Base-by-base conservation (phyloP, 164 flowering plant genomes). In the Liriodendron chinense region DNA sequence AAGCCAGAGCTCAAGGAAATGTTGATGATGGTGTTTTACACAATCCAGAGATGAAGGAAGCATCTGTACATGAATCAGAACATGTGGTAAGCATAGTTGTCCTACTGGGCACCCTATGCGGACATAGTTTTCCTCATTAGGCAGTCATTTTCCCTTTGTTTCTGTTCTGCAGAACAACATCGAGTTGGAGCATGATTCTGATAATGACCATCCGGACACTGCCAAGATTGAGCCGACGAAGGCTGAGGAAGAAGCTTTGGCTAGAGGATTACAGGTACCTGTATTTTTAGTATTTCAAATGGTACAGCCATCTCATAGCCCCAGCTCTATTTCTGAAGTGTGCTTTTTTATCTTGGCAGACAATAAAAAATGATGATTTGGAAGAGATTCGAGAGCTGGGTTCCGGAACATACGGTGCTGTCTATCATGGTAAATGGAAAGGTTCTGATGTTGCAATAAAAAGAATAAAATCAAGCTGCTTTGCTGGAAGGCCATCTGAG, bases 391-490 rank as follows among this genome's bases (percentile, higher is more conserved):
- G 98, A 50, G 94, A 90, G 78, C 78, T 96, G 67, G 99, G 99
- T 21, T 85, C 96, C 75, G 99, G 99, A 73, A 94, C 99, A 21
- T 96, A 94, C 86, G 99, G 99, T 20, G 78, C 98, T 76, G 99
- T 96, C 66, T 96, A 80, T 80, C 94, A 96, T 86, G 98, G 98
- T 63, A 96, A 96, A 80, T 96, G 99, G 99, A 94, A 86, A 76
- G 99, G 99, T 72, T 96, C 98, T 71, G 99, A 96, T 88, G 99
- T 96, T 13, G 99, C 99, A 47, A 80, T 96, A 75, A 96, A 96
- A 82, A 92, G 98, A 81, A 96, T 96, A 69, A 96, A 96, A 85
- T 92, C 99, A 12, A 92, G 98, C 81, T 96, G 99, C 87, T 96
- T 96, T 89, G 88, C 96, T 72, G 99, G 98, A 77, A 91, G 83